Percentiles rank a stretch among this genome's conserved stretches.
Evolutionary conservation across 2,329 filamentous ascomycete genomes (phyloP).

Genomic region (Macrophomina pseudophaseolina): DNA sequence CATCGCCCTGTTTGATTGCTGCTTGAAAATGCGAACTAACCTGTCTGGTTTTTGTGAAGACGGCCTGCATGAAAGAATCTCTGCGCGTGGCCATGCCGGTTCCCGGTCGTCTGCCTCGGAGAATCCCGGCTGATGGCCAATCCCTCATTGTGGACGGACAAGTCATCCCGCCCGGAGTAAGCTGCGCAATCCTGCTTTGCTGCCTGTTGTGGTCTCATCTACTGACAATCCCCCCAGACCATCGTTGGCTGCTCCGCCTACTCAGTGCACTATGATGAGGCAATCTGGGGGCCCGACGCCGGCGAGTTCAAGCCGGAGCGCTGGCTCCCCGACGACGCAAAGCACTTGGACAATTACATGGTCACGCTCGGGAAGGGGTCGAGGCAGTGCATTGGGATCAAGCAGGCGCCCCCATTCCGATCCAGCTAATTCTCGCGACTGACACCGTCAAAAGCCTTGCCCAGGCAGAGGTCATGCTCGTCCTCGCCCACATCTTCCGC

Average conservation of each 20-base stretch:
- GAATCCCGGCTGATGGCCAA: not conserved
- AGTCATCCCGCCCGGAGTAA: not conserved
- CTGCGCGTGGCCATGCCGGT: not conserved
- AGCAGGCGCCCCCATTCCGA: not conserved
- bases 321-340: conserved; percentile 35
- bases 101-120: not conserved
- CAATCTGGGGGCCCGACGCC: conserved; percentile 36
- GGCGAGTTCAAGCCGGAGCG: conserved; percentile 47
- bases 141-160: not conserved
- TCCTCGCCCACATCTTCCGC: not conserved
- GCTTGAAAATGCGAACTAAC: not conserved
- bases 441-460: not conserved
- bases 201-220: not conserved
- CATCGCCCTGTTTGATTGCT: not conserved
- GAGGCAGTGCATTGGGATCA: not conserved
- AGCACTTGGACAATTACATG: not conserved
- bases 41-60: not conserved
- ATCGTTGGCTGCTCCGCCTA: conserved; percentile 38
- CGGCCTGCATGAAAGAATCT: conserved; percentile 1
- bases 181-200: not conserved
- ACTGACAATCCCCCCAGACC: too few relatives aligned
- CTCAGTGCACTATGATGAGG: conserved; percentile 34
- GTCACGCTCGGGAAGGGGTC: not conserved
- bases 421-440: not conserved
- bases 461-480: not conserved